A percentile compares a stretch with the other conserved stretches of the same genome.
Conservation (phyloP, 495 filamentous ascomycete genomes). For the Xylaria nigripes region DNA sequence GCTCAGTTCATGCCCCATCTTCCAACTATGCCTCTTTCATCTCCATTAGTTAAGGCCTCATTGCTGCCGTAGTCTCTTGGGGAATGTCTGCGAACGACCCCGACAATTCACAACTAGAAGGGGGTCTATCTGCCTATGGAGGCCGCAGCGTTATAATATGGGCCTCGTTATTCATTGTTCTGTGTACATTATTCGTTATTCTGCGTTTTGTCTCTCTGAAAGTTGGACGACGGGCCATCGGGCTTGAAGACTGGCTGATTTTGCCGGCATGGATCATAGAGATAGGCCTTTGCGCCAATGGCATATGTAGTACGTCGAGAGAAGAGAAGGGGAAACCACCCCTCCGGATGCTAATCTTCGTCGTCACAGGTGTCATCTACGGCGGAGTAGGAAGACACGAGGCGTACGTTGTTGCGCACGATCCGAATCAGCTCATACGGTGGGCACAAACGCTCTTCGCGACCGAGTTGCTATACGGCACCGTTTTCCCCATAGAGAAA, state of each 20-base stretch:
- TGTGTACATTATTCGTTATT: conserved; percentile 6
- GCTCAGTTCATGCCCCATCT: background rate
- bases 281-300: conserved; percentile 4
- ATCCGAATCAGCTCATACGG: background rate
- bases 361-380: background rate
- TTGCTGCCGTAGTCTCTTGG: background rate
- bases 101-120: background rate
- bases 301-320: conserved; percentile 3
- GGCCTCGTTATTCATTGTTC: background rate
- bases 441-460: conserved; percentile 6
- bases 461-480: conserved; percentile 7
- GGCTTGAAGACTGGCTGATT: conserved; percentile 9
- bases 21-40: background rate
- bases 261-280: conserved; percentile 6
- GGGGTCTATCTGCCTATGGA: background rate
- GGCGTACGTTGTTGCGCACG: background rate
- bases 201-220: conserved; percentile 4
- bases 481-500: conserved; percentile 19
- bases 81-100: background rate
- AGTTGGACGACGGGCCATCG: background rate
- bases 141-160: conserved; percentile 5
- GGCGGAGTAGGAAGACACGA: conserved; percentile 9
- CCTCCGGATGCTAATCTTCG: background rate
- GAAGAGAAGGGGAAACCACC: background rate
- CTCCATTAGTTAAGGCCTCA: background rate